Base-by-base conservation (phyloP, 2,329 filamentous ascomycete genomes). In the Botrytis deweyae region DNA sequence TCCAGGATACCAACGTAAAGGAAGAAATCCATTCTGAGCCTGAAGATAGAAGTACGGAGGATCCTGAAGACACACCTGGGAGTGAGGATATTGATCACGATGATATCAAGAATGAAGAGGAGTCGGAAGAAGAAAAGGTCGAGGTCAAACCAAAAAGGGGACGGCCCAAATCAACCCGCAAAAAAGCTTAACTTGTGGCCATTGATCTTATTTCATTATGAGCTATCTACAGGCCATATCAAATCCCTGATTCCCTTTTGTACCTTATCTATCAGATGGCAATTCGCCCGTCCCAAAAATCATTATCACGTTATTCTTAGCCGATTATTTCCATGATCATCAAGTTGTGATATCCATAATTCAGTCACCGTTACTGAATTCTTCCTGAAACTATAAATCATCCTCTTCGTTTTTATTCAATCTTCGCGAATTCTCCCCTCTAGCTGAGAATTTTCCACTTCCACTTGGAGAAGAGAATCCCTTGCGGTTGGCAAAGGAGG, bases 1-100 rank as follows among this genome's bases (percentile, higher is more conserved):
- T 80, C 70, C 74, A 72, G 49, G 75, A 69, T 63, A 77, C 16
- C 65, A 74, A 68, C 22, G 59, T 22, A 42, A 72, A n/a, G 44
- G 70, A 61, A 42, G 64, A 61, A 59, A 18, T 33, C 42, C 66
- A 20, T 72, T 70, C 66, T 29, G 65, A 62, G 20, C 64, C 62
- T 16, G 72, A 65, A 29, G 58, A 46, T 33, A 66, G 62, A 20
- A 66, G 42, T 44, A 66, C 59, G 5, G 52, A 40, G n/a, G 66
- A 73, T n/a, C 49, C 38, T 29, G 72, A 73, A 20, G 66, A 69
- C 36, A 73, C 55, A 2, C 63, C 70, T 20, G 70, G 46, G 7
- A 71, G 72, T 20, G 72, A 74, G 33, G 68, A 69, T 59, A 40
- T 63, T 25, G 70, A 65, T 18, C 70, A 72, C 9, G 59, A 70